phyloP scores from a whole-genome alignment of 169 alveolate genomes.

The Plasmodium cynomolgi region DNA sequence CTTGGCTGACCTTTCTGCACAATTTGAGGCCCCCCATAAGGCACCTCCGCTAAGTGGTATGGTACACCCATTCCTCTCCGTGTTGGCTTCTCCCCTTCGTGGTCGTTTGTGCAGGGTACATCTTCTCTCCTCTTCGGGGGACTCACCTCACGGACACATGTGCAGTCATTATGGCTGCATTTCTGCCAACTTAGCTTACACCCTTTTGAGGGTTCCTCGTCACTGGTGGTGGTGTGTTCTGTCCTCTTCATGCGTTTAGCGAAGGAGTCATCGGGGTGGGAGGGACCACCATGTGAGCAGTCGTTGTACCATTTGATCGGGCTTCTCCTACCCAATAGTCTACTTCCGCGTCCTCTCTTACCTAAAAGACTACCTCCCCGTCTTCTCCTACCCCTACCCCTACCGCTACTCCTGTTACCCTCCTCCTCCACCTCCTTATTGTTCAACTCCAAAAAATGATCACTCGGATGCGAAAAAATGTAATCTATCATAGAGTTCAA shows the following conservation, averaged over 20 bases:
- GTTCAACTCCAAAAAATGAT: neutral
- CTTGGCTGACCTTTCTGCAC: neutral
- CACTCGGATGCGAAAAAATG: neutral
- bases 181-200: neutral
- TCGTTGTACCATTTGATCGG: neutral
- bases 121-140: neutral
- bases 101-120: neutral
- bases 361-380: neutral
- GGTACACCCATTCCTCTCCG: neutral
- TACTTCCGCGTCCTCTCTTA: neutral
- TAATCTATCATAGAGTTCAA: constrained; percentile 13
- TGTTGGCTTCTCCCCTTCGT: neutral
- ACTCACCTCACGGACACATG: neutral
- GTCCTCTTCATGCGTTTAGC: neutral
- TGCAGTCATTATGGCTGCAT: neutral
- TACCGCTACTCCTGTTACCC: neutral
- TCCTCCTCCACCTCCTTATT: neutral
- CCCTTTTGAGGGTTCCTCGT: neutral
- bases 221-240: neutral
- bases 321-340: neutral
- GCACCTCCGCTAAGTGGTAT: neutral
- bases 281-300: neutral
- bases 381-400: neutral
- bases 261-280: neutral
- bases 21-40: neutral